Conservation (phyloP, 176 grass and related monocot genomes). For the Alloteropsis semialata region DNA sequence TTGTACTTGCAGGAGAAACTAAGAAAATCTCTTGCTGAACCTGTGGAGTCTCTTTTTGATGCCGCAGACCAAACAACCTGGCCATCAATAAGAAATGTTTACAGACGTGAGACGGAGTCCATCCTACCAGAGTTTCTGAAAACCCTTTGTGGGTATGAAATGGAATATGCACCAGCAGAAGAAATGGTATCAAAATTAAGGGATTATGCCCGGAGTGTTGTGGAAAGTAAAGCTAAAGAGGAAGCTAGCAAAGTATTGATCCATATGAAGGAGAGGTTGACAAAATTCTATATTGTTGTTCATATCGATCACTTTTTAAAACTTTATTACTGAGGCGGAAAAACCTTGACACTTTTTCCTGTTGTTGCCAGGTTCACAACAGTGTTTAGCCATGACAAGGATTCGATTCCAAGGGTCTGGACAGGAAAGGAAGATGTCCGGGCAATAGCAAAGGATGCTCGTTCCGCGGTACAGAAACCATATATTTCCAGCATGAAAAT, state of each 20-base stretch:
- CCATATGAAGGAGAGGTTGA: constrained; percentile 95
- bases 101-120: constrained; percentile 57
- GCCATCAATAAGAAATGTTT: constrained; percentile 73
- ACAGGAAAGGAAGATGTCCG: constrained; percentile 94
- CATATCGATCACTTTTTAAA: not conserved
- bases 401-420: constrained; percentile 97
- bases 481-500: not conserved
- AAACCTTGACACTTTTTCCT: not conserved
- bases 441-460: constrained; percentile 84
- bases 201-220: constrained; percentile 62
- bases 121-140: constrained; percentile 53
- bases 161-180: constrained; percentile 48
- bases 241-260: constrained; percentile 90
- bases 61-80: constrained; percentile 69
- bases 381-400: constrained; percentile 93
- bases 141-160: constrained; percentile 81
- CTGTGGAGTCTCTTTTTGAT: constrained; percentile 88
- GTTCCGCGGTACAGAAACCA: constrained; percentile 56
- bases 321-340: not conserved
- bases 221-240: constrained; percentile 92
- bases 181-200: constrained; percentile 60
- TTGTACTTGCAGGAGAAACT: constrained; percentile 50
- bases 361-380: constrained; percentile 63
- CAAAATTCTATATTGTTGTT: constrained; percentile 12
- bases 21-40: constrained; percentile 80